Evolutionary conservation across 2,329 filamentous ascomycete genomes (phyloP).

Genomic region (Colletotrichum karsti): DNA sequence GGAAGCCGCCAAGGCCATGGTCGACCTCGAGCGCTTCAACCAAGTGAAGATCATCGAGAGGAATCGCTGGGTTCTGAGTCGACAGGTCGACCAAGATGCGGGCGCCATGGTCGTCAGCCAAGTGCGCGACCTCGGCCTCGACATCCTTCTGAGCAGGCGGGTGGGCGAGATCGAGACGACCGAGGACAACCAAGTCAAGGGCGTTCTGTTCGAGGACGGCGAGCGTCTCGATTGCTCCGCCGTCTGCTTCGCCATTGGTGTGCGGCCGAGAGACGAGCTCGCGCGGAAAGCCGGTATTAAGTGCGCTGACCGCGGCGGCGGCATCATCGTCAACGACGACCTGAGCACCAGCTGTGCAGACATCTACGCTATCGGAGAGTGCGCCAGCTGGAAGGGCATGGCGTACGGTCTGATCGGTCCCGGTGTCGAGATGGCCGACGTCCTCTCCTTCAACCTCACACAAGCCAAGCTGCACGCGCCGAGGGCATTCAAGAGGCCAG

Average conservation of each 20-base stretch:
- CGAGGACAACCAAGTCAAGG: conserved; percentile 72
- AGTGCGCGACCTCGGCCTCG: conserved; percentile 79
- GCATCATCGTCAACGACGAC: conserved; percentile 74
- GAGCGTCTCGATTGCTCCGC: conserved; percentile 80
- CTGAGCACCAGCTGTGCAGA: conserved; percentile 75
- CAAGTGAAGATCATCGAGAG: conserved; percentile 83
- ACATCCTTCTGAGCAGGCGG: conserved; percentile 80
- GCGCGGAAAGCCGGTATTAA: conserved; percentile 75
- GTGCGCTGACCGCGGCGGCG: conserved; percentile 77
- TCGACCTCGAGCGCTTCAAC: conserved; percentile 79
- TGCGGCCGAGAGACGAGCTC: conserved; percentile 82
- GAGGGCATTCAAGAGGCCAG: conserved; percentile 79
- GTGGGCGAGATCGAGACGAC: conserved; percentile 78
- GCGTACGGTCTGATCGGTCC: conserved; percentile 91
- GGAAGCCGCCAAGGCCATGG: conserved; percentile 92
- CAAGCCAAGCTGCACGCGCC: conserved; percentile 77
- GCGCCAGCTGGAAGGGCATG: conserved; percentile 87
- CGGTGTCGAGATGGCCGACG: conserved; percentile 91
- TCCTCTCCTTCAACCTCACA: conserved; percentile 90
- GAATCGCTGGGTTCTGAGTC: conserved; percentile 82
- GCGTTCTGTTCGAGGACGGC: conserved; percentile 83
- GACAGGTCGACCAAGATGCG: conserved; percentile 84
- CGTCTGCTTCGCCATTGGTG: conserved; percentile 90
- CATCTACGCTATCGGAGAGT: conserved; percentile 91
- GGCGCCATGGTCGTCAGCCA: conserved; percentile 85